A percentile compares a stretch with the other conserved stretches of the same genome.
These are phyloP conservation scores for Tulasnella sp. DNA, from an alignment of 768 basidiomycete species.

Conservation along the genomic window DNA sequence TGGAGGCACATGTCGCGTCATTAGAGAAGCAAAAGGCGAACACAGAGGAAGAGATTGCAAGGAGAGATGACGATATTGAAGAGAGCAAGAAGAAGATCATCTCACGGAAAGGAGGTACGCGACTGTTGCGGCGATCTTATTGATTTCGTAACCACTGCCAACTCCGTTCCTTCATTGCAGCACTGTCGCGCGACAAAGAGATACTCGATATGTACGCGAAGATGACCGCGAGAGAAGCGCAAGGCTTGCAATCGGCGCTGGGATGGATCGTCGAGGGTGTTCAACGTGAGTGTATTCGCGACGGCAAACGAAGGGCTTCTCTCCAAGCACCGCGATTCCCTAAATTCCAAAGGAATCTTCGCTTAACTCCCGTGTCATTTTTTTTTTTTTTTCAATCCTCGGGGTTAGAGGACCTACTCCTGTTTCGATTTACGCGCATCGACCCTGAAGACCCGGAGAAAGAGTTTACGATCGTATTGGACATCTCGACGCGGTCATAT, in stretches of 20 bases:
- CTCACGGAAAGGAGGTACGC: constrained; percentile 2
- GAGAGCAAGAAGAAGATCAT: constrained; percentile 34
- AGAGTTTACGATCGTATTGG: constrained; percentile 68
- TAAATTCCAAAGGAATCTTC: neutral
- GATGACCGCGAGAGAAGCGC: constrained; percentile 6
- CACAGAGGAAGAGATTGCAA: constrained; percentile 36
- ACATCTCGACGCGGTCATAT: constrained; percentile 50
- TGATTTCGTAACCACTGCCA: neutral
- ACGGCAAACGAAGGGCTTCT: neutral
- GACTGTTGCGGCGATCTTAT: no score
- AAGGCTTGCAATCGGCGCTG: constrained; percentile 30
- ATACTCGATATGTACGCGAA: constrained; percentile 6
- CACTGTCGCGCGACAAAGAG: constrained; percentile 4
- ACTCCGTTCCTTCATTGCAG: neutral
- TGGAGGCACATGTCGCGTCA: constrained; percentile 34
- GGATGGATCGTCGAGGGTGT: constrained; percentile 70
- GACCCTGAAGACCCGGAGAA: constrained; percentile 45
- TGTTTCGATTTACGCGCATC: constrained; percentile 59
- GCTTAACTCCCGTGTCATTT: neutral
- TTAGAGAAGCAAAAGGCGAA: constrained; percentile 22
- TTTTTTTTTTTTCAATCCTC: neutral
- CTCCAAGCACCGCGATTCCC: neutral
- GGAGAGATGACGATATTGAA: constrained; percentile 42
- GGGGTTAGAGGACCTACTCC: constrained; percentile 42
- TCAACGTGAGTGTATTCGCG: constrained; percentile 30